Conservation (phyloP, 495 filamentous ascomycete species). For the Cairneyella variabilis region DNA sequence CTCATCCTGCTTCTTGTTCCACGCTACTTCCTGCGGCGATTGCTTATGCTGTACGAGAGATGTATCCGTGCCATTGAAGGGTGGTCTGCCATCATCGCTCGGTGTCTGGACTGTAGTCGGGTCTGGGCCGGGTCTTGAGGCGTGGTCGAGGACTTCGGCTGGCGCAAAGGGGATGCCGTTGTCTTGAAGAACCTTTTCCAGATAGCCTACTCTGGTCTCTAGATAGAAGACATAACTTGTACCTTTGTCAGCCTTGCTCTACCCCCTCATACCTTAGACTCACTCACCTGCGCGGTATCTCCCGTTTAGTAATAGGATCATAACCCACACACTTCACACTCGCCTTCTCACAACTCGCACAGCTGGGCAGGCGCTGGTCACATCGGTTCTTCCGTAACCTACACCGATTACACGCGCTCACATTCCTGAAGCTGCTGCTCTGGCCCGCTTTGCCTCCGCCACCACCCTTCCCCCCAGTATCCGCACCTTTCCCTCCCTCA, state of each 20-base stretch:
- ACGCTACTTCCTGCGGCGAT: constrained; percentile 27
- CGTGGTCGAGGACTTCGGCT: constrained; percentile 73
- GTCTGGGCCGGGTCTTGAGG: constrained; percentile 47
- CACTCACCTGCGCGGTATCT: constrained; percentile 76
- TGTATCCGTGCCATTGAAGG: constrained; percentile 22
- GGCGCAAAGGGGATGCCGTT: constrained; percentile 69
- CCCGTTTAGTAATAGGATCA: constrained; percentile 91
- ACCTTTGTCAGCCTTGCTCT: neutral
- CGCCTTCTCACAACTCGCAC: constrained; percentile 87
- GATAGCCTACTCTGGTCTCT: constrained; percentile 76
- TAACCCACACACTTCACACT: constrained; percentile 87
- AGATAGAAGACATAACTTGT: constrained; percentile 89
- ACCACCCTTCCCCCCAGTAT: constrained; percentile 27
- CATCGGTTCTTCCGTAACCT: constrained; percentile 90
- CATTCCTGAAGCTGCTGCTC: constrained; percentile 75
- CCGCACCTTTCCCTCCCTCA: constrained; percentile 10
- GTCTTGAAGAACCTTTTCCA: constrained; percentile 71
- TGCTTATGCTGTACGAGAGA: constrained; percentile 15
- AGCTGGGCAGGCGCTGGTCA: constrained; percentile 86
- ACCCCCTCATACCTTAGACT: neutral
- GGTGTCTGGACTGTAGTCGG: constrained; percentile 38
- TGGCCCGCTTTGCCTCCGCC: constrained; percentile 37
- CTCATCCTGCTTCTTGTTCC: constrained; percentile 52
- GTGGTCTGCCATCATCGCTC: constrained; percentile 30
- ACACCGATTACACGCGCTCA: constrained; percentile 92